Evolutionary conservation across 1,284 basidiomycete species (phyloP), one percentile per base, ranked within the genome.

Genomic region (Ganoderma multipileum): DNA sequence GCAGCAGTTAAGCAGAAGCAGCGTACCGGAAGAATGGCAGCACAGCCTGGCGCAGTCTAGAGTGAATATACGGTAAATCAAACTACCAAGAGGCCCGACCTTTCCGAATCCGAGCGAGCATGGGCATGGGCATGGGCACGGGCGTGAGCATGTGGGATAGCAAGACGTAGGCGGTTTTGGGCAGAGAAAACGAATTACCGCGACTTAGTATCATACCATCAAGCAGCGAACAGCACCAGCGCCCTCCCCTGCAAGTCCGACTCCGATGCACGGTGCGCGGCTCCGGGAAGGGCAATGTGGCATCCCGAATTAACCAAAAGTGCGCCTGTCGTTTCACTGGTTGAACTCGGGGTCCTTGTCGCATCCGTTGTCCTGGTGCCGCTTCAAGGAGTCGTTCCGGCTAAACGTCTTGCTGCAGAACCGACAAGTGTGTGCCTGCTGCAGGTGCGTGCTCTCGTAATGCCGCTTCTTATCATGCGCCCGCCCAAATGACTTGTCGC

Each of bases 381-480:
- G 81, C 77, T 87, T 88, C 69, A 87, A 82, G 68, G 86, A 87
- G 76, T 88, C 86, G 36, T 83, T 79, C 3, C 92, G 87, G 79
- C 90, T 91, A 78, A 93, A 93, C 74, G 88, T 88, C 78, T 92
- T 93, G 71, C 84, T 83, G 80, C 92, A 94, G 76, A 83, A 88
- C 36, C 83, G 84, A 79, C 92, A 93, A 63, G 83, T 84, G 76
- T 93, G 91, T 65, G 87, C 83, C 55, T 89, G 88, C 23, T 84
- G 83, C 63, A 87, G 82, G 74, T 92, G 91, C 74, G 91, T 89
- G n/a, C 89, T 91, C 79, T 92, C 91, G 72, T 87, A 86, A 80
- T 94, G 92, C 69, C 92, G 86, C 80, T 93, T 92, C 72, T 90
- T 86, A 79, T 94, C 92, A 79, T 93, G 91, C 68, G 89, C 85